Percentiles rank a stretch among this genome's conserved stretches.
Conservation (phyloP, 2,329 filamentous ascomycete genomes). For the Amesomyces nigricolor region DNA sequence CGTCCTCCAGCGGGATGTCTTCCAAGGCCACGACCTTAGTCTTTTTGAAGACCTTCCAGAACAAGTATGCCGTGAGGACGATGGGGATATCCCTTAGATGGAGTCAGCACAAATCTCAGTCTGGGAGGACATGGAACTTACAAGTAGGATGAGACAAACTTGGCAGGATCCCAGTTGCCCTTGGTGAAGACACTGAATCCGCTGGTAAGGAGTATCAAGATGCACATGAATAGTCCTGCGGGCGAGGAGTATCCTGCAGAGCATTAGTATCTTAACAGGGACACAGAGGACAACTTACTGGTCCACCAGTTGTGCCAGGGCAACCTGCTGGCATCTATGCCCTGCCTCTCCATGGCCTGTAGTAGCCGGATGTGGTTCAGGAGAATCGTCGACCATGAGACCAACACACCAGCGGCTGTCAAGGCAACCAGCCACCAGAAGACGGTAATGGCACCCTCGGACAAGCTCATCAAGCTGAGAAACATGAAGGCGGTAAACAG, state of each 20-base stretch:
- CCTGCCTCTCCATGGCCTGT: slow-evolving; percentile 49
- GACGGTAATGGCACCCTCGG: slow-evolving; percentile 53
- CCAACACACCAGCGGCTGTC: slow-evolving; percentile 56
- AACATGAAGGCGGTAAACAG: slow-evolving; percentile 50
- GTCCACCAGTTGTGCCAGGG: slow-evolving; percentile 62
- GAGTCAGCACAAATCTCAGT: slow-evolving; percentile 10
- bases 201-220: slow-evolving; percentile 62
- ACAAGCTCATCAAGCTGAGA: slow-evolving; percentile 53
- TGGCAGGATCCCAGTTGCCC: slow-evolving; percentile 52
- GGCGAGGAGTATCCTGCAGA: slow-evolving; percentile 55
- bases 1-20: slow-evolving; percentile 47
- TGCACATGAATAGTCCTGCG: slow-evolving; percentile 52
- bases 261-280: background rate
- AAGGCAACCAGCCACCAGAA: slow-evolving; percentile 61
- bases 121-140: slow-evolving; percentile 33
- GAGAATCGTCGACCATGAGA: slow-evolving; percentile 58
- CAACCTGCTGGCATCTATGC: slow-evolving; percentile 43
- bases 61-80: slow-evolving; percentile 49
- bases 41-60: slow-evolving; percentile 62
- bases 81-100: slow-evolving; percentile 51
- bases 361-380: slow-evolving; percentile 54
- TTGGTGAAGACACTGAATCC: slow-evolving; percentile 60
- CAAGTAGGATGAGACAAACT: slow-evolving; percentile 59
- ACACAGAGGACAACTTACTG: slow-evolving; percentile 35
- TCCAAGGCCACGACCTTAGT: slow-evolving; percentile 49